Percentiles rank a stretch among this genome's conserved stretches.
These are phyloP conservation scores for Blastobotrys proliferans DNA, from an alignment of 1,139 yeast genomes.

Conservation along the genomic window DNA sequence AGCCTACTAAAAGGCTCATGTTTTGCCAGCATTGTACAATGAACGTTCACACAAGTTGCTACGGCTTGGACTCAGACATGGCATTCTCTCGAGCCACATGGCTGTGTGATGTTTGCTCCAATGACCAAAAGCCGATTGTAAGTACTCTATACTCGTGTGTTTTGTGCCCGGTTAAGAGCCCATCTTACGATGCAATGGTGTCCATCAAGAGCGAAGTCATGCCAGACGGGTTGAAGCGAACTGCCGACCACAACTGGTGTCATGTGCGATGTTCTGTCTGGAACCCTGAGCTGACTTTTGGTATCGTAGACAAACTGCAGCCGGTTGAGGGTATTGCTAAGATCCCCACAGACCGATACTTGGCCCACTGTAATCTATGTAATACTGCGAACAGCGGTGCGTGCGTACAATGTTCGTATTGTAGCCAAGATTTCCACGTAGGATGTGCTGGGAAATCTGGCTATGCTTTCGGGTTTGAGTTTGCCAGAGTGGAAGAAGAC, in stretches of 20 bases:
- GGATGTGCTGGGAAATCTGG: slow-evolving; percentile 55
- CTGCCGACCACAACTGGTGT: slow-evolving; percentile 70
- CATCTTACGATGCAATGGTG: slow-evolving; percentile 45
- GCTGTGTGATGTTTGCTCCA: slow-evolving; percentile 81
- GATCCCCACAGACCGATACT: slow-evolving; percentile 27
- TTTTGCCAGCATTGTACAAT: slow-evolving; percentile 68
- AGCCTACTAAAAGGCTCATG: slow-evolving; percentile 39
- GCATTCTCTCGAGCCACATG: slow-evolving; percentile 38
- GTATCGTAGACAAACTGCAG: slow-evolving; percentile 40
- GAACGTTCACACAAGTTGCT: slow-evolving; percentile 66
- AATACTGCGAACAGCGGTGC: slow-evolving; percentile 39
- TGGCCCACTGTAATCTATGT: slow-evolving; percentile 41
- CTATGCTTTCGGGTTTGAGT: slow-evolving; percentile 33
- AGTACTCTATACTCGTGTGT: slow-evolving; percentile 60
- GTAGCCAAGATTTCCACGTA: slow-evolving; percentile 47
- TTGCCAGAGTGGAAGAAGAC: slow-evolving; percentile 12
- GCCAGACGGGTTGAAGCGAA: slow-evolving; percentile 72
- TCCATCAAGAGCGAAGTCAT: slow-evolving; percentile 40
- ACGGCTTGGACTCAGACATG: slow-evolving; percentile 41
- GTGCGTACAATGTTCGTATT: slow-evolving; percentile 41
- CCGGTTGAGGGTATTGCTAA: slow-evolving; percentile 39
- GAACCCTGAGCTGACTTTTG: slow-evolving; percentile 42
- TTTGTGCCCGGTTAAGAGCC: slow-evolving; percentile 57
- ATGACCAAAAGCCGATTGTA: slow-evolving; percentile 57
- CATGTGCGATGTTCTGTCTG: slow-evolving; percentile 75